Evolutionary conservation across 495 filamentous ascomycete species (phyloP).

Genomic region (Terfezia claveryi): DNA sequence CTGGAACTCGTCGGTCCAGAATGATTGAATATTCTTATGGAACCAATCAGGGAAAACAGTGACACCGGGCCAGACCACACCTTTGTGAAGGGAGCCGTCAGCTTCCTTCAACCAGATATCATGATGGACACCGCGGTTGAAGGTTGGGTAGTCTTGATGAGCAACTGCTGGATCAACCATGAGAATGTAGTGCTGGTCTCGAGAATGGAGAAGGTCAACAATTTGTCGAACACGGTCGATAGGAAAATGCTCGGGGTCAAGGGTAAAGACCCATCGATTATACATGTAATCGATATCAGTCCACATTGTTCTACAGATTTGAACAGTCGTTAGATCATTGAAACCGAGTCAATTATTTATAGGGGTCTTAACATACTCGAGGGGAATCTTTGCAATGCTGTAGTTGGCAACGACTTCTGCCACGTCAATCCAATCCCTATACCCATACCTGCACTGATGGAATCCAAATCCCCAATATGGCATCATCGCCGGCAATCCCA

Average conservation of each 20-base stretch:
- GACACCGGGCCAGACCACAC: constrained; percentile 70
- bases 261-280: constrained; percentile 40
- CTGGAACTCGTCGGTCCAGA: constrained; percentile 53
- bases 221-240: constrained; percentile 43
- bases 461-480: constrained; percentile 63
- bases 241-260: constrained; percentile 53
- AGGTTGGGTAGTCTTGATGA: constrained; percentile 42
- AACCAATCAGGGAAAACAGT: constrained; percentile 72
- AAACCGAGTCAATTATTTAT: too few species aligned
- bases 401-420: constrained; percentile 69
- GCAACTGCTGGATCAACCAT: constrained; percentile 78
- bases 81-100: constrained; percentile 48
- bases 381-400: constrained; percentile 46
- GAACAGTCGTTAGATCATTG: too few species aligned
- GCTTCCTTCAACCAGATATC: constrained; percentile 41
- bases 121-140: constrained; percentile 36
- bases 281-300: constrained; percentile 70
- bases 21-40: constrained; percentile 32
- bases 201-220: constrained; percentile 45
- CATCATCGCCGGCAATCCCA: constrained; percentile 51
- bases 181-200: constrained; percentile 59
- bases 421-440: constrained; percentile 52
- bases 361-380: constrained; percentile 27
- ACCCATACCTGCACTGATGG: constrained; percentile 55
- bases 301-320: constrained; percentile 42